phyloP scores from a whole-genome alignment of 768 basidiomycete species.

The Termitomyces heimii region DNA sequence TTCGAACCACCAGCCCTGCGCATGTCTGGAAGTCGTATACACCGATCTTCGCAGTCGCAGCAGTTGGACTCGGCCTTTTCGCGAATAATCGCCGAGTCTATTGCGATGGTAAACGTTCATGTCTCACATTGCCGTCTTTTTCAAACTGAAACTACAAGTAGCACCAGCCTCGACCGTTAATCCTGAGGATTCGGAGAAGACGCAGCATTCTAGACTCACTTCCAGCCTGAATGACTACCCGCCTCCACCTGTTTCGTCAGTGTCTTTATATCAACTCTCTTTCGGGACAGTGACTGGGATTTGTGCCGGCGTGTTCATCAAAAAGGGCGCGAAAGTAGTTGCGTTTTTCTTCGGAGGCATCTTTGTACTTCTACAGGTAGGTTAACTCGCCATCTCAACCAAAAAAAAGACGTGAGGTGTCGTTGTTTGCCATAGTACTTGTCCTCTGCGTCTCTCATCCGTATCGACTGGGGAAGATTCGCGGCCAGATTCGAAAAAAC shows the following conservation, averaged over 20 bases:
- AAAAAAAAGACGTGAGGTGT: not conserved
- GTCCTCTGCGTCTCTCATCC: conserved; percentile 62
- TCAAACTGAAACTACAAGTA: not conserved
- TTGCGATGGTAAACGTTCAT: conserved; percentile 41
- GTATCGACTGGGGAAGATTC: conserved; percentile 74
- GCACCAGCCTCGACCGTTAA: conserved; percentile 6
- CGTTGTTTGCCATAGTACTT: conserved; percentile 55
- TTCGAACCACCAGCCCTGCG: not conserved
- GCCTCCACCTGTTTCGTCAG: conserved; percentile 61
- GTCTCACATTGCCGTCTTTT: conserved; percentile 1
- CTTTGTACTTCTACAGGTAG: conserved; percentile 87
- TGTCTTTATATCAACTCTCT: conserved; percentile 76
- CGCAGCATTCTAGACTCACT: not conserved
- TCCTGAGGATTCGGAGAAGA: not conserved
- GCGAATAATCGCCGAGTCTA: conserved; percentile 29
- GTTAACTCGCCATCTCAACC: conserved; percentile 12
- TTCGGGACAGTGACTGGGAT: conserved; percentile 89
- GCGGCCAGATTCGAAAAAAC: conserved; percentile 63
- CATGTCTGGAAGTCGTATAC: conserved; percentile 5
- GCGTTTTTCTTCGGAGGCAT: conserved; percentile 88
- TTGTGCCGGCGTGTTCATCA: conserved; percentile 89
- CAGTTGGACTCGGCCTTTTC: conserved; percentile 40
- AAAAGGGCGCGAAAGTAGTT: conserved; percentile 82
- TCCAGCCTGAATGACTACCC: conserved; percentile 21
- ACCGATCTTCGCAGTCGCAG: conserved; percentile 25